Base-by-base conservation (phyloP, 768 basidiomycete genomes). In the Boletus coccyginus region DNA sequence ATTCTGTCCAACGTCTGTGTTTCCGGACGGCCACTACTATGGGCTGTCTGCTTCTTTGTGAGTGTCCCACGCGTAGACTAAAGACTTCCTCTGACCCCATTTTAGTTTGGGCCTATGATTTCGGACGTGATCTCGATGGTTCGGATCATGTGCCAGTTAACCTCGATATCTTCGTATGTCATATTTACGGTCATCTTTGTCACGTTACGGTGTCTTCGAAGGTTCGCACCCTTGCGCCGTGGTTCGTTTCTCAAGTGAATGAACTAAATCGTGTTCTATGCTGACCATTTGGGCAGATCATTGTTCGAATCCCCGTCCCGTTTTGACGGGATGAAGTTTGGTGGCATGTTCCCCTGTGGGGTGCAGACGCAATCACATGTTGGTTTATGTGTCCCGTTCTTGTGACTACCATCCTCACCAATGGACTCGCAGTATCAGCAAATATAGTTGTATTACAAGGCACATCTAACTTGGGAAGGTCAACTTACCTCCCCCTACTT, bases 41-140 rank as follows among this genome's bases (percentile, higher is more conserved):
- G 61, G 57, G 64, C 59, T 3, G 3, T 67, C 47, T 61, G 40
- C 35, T 67, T 67, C 45, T 67, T 67, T 51, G 66, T 67, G 42
- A 54, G 66, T 27, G 6, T 3, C 27, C 38, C 31, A 5, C 49
- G 21, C 16, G 19, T 32, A 2, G 19, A 14, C 2, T 7, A 33
- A 33, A 40, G 3, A 13, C 13, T 0, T 12, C 14, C 6, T 46
- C 54, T 61, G 39, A 66, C 7, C 19, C 3, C 1, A 11, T 21
- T 7, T 4, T n/a, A 67, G 66, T 69, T 67, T 52, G 45, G 44
- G 24, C 66, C 66, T 1, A 42, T 67, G 24, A 40, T 67, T 40
- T 60, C 59, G 10, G 66, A 67, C n/a, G 59, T 67, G 16, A 19
- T 67, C 2, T 63, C 66, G 3, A 61, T 67, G 46, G 31, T 21